Evolutionary conservation across 441 rosid genomes (phyloP).

Genomic region (Erysimum cheiri): DNA sequence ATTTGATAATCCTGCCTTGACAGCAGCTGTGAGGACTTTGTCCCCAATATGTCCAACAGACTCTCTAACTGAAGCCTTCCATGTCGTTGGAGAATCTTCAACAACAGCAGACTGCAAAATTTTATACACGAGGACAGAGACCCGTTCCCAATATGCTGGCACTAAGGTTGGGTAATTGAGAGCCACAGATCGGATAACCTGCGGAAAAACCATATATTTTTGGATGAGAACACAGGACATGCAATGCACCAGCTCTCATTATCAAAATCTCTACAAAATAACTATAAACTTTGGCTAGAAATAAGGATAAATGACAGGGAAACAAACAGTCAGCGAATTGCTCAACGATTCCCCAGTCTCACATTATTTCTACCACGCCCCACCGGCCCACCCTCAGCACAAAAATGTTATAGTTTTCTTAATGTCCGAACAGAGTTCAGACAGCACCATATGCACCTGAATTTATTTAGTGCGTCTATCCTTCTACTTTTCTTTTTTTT

Average conservation of each 20-base stretch:
- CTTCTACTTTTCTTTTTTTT: slow-evolving; percentile 17
- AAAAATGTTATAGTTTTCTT: slow-evolving; percentile 13
- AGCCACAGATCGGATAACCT: slow-evolving; percentile 86
- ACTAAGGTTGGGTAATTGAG: slow-evolving; percentile 80
- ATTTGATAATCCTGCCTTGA: slow-evolving; percentile 60
- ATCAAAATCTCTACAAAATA: slow-evolving; percentile 23
- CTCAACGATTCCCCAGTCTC: slow-evolving; percentile 18
- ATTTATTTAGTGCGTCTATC: slow-evolving; percentile 14
- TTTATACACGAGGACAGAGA: slow-evolving; percentile 59
- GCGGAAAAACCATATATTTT: slow-evolving; percentile 39
- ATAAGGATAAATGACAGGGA: slow-evolving; percentile 4
- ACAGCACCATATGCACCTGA: slow-evolving; percentile 28
- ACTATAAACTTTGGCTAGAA: not conserved
- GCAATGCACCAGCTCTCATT: slow-evolving; percentile 25
- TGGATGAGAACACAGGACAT: slow-evolving; percentile 27
- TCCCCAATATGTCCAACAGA: slow-evolving; percentile 63
- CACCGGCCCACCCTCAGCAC: slow-evolving; percentile 16
- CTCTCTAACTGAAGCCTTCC: slow-evolving; percentile 63
- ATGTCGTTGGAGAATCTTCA: slow-evolving; percentile 56
- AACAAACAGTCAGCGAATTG: slow-evolving; percentile 25
- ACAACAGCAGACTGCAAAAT: slow-evolving; percentile 50
- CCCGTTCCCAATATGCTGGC: slow-evolving; percentile 66
- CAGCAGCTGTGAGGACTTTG: slow-evolving; percentile 70
- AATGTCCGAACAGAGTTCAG: slow-evolving; percentile 1
- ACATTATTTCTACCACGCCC: slow-evolving; percentile 1